phyloP scores from a whole-genome alignment of 2,329 filamentous ascomycete genomes.

The Neofusicoccum ribis region DNA sequence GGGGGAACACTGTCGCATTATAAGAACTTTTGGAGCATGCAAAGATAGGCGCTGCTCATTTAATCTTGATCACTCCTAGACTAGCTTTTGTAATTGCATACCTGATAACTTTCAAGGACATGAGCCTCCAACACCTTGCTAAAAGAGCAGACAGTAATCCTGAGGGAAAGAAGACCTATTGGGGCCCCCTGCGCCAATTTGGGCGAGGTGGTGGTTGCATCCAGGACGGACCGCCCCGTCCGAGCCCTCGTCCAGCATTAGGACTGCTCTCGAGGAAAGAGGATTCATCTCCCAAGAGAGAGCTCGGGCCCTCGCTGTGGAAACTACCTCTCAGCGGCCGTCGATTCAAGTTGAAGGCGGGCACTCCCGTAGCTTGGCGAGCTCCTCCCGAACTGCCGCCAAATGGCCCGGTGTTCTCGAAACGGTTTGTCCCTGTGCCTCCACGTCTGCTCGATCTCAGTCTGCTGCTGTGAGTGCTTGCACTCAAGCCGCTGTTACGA shows the following conservation, averaged over 20 bases:
- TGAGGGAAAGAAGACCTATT: background rate
- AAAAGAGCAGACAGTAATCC: background rate
- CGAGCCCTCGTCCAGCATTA: constrained; percentile 3
- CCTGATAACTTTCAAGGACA: background rate
- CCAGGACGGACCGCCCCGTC: constrained; percentile 9
- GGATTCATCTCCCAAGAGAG: constrained; percentile 8
- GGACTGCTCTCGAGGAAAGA: constrained; percentile 16
- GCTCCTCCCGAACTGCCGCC: constrained; percentile 1
- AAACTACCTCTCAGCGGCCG: constrained; percentile 10
- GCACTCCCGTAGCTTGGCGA: background rate
- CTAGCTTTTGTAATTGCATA: constrained; percentile 9
- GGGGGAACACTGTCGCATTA: constrained; percentile 2
- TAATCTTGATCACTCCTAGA: constrained; percentile 1
- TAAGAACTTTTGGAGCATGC: background rate
- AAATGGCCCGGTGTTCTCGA: background rate
- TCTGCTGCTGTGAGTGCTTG: background rate
- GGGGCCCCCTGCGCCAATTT: constrained; percentile 3
- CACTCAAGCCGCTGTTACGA: background rate
- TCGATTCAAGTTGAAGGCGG: constrained; percentile 14
- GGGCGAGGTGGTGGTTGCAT: constrained; percentile 17
- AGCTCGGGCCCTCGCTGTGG: constrained; percentile 17
- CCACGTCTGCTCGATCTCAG: constrained; percentile 6
- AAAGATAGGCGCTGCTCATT: constrained; percentile 3
- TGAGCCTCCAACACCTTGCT: constrained; percentile 2
- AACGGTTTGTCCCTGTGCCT: background rate